Conservation (phyloP, 257 asterid genomes). For the Echites panduratus region DNA sequence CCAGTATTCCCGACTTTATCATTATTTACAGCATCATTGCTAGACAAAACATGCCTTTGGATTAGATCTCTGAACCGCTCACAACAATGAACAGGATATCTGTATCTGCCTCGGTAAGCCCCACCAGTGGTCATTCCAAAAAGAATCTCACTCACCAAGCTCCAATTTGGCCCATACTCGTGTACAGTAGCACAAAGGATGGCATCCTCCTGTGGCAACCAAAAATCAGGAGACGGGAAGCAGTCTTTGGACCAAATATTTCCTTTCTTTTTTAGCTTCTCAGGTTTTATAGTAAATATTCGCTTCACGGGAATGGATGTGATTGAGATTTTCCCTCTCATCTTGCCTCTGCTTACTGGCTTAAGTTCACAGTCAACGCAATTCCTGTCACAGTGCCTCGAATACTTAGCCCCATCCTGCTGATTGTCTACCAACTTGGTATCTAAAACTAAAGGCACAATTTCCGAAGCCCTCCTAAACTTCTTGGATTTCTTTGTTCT, state of each 20-base stretch:
- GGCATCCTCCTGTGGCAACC: slow-evolving; percentile 89
- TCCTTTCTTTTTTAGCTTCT: slow-evolving; percentile 70
- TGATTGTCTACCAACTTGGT: slow-evolving; percentile 43
- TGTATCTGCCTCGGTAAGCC: slow-evolving; percentile 69
- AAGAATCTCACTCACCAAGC: slow-evolving; percentile 73
- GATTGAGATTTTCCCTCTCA: slow-evolving; percentile 63
- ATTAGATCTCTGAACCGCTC: slow-evolving; percentile 91
- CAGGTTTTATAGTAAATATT: slow-evolving; percentile 64
- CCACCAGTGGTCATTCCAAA: slow-evolving; percentile 77
- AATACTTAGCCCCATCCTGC: slow-evolving; percentile 44
- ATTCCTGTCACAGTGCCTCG: slow-evolving; percentile 40
- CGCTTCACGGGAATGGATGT: slow-evolving; percentile 62
- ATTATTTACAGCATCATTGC: slow-evolving; percentile 48
- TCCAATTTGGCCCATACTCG: slow-evolving; percentile 93
- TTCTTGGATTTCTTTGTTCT: slow-evolving; percentile 63
- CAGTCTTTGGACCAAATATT: slow-evolving; percentile 54
- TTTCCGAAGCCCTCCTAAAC: slow-evolving; percentile 47
- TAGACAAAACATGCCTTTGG: slow-evolving; percentile 71
- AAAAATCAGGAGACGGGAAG: slow-evolving; percentile 65
- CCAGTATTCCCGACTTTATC: slow-evolving; percentile 54
- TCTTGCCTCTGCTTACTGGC: slow-evolving; percentile 52
- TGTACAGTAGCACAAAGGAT: slow-evolving; percentile 70
- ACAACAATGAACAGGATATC: slow-evolving; percentile 84
- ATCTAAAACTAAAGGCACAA: slow-evolving; percentile 19
- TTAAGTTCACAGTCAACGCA: slow-evolving; percentile 46